Evolutionary conservation across 2,329 filamentous ascomycete species (phyloP).

Genomic region (Aspergillus persii): DNA sequence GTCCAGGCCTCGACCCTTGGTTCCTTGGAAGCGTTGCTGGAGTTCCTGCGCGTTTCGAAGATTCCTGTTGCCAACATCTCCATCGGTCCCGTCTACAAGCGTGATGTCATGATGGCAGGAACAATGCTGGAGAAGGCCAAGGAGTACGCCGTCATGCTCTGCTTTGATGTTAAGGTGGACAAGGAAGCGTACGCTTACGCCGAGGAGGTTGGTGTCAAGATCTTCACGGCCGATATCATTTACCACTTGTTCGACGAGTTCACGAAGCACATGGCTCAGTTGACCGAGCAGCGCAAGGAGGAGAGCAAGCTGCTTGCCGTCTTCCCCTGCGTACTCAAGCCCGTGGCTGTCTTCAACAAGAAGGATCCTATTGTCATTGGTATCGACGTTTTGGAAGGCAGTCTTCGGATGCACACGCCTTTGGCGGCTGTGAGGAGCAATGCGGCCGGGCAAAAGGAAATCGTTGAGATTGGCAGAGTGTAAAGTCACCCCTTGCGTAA

Average conservation of each 20-base stretch:
- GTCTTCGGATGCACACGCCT: constrained; percentile 81
- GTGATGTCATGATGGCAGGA: constrained; percentile 90
- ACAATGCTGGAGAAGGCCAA: constrained; percentile 95
- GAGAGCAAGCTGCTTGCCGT: constrained; percentile 93
- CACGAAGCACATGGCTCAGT: constrained; percentile 86
- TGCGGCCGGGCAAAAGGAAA: constrained; percentile 74
- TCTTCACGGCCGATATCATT: constrained; percentile 98
- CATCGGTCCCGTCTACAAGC: constrained; percentile 96
- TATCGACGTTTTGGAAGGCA: constrained; percentile 91
- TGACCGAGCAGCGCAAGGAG: constrained; percentile 90
- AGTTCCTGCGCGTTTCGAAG: constrained; percentile 94
- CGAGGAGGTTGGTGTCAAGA: constrained; percentile 91
- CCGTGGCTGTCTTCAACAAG: constrained; percentile 98
- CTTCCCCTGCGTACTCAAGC: constrained; percentile 88
- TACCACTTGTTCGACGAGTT: constrained; percentile 98
- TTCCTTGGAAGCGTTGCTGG: constrained; percentile 90
- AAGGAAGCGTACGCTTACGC: constrained; percentile 91
- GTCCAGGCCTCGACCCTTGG: constrained; percentile 97
- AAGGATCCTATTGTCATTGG: constrained; percentile 91
- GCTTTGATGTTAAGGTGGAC: constrained; percentile 99
- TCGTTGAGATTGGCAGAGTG: constrained; percentile 87
- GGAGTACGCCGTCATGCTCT: constrained; percentile 98
- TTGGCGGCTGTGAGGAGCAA: constrained; percentile 85
- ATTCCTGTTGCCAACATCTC: constrained; percentile 97
- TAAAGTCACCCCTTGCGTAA: constrained; percentile 52